Percentiles rank a stretch among this genome's conserved stretches.
Conservation (phyloP, 1,139 yeast genomes). For the Saccharomyces hybrid region DNA sequence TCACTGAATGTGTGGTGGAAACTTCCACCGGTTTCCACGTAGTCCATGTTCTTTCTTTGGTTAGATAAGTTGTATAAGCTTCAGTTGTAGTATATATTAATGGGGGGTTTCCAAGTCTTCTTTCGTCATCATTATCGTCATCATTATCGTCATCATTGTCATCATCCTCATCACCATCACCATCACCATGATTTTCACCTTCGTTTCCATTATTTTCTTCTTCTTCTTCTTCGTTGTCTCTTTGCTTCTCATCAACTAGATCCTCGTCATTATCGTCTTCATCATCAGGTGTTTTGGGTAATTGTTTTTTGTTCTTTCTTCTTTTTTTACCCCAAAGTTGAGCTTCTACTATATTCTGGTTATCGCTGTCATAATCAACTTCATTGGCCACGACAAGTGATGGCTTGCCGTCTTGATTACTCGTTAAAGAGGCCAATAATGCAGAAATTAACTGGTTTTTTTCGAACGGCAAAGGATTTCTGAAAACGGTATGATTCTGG, state of each 20-base stretch:
- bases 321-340: conserved; percentile 1
- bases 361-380: background rate
- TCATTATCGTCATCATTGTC: too few species aligned
- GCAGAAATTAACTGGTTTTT: conserved; percentile 7
- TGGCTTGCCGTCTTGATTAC: background rate
- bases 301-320: too few species aligned
- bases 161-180: too few species aligned
- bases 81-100: conserved; percentile 9
- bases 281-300: too few species aligned
- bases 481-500: conserved; percentile 4
- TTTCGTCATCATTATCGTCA: too few species aligned
- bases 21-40: conserved; percentile 10
- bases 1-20: conserved; percentile 6
- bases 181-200: too few species aligned
- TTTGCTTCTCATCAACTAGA: too few species aligned
- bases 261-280: too few species aligned
- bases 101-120: background rate
- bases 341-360: background rate
- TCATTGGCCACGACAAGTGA: background rate
- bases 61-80: conserved; percentile 4
- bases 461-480: conserved; percentile 13
- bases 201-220: too few species aligned
- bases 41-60: conserved; percentile 3
- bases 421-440: conserved; percentile 1
- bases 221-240: too few species aligned